Evolutionary conservation across 371 early-diverging fungal species (phyloP), one percentile per base, ranked within the genome.

Genomic region (Rhizopus microsporus): DNA sequence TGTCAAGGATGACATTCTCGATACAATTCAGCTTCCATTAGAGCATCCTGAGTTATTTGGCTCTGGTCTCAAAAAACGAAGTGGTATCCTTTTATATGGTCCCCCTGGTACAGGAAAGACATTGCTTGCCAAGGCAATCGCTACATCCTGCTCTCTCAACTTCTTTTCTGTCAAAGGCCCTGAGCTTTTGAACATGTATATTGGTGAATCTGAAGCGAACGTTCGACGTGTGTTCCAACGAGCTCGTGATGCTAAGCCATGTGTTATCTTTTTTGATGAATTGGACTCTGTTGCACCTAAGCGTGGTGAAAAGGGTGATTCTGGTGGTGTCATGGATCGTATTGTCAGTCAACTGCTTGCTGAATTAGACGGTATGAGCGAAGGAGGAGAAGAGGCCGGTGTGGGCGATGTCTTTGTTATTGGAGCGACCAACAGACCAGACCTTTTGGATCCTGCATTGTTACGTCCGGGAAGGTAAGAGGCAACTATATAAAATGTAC

Each of bases 61-160:
- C 3, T 81, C 85, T 29, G 99, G 99, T n/a, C 86, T 97, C 58
- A 97, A 97, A 69, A 97, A 98, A 54, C 89, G 99, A 32, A 97
- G 98, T 30, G 93, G 99, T 56, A 86, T 91, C 16, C 79, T 99
- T 29, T 79, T 99, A 12, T 98, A 96, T 71, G 99, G 99, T 2
- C 99, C 99, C 51, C 99, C 99, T 3, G 99, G 99, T 15, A 99
- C 99, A 0, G 99, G 99, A 50, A 99, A 99, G 72, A 97, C 97
- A 3, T 75, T 98, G 35, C 83, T 99, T 10, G 99, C 99, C n/a
- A 99, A 99, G 73, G 99, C 99, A 1, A 96, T 99, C 48, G 99
- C 99, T 0, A 99, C 86, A 23, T 96, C 96, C 16, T 96, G 97
- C 67, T 92, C 95, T 3, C 91, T 99, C 39, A 98, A 97, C 79